Evolutionary conservation across 805 yeast genomes (phyloP).

Genomic region (Saccharomyces kudriavzevii): DNA sequence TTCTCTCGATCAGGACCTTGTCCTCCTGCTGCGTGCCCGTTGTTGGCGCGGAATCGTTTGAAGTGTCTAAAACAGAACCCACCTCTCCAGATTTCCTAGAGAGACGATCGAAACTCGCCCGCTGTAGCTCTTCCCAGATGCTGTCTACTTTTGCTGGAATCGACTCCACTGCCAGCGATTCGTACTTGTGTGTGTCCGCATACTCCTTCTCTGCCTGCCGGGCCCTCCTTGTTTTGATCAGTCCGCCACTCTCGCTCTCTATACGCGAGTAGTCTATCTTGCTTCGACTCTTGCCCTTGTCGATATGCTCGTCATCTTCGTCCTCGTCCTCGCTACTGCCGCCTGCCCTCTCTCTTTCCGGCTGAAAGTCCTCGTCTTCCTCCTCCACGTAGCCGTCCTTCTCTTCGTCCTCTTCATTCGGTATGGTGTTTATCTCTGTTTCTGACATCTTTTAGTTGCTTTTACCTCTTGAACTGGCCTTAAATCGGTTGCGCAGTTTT

Average conservation of each 20-base stretch:
- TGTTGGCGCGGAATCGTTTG: slow-evolving; percentile 4
- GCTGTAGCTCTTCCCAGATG: slow-evolving; percentile 49
- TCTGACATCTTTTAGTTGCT: background rate
- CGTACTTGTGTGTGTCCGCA: slow-evolving; percentile 26
- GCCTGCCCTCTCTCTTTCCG: slow-evolving; percentile 23
- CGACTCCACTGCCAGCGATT: slow-evolving; percentile 17
- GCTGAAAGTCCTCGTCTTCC: slow-evolving; percentile 35
- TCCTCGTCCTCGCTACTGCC: slow-evolving; percentile 28
- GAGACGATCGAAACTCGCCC: slow-evolving; percentile 24
- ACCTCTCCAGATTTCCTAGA: slow-evolving; percentile 12
- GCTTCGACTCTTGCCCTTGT: slow-evolving; percentile 24
- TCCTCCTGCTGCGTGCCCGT: slow-evolving; percentile 31
- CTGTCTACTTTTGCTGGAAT: slow-evolving; percentile 39
- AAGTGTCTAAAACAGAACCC: slow-evolving; percentile 18
- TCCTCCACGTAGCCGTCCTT: slow-evolving; percentile 28
- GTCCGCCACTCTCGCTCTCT: slow-evolving; percentile 52
- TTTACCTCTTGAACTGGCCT: background rate
- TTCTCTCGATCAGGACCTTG: slow-evolving; percentile 61
- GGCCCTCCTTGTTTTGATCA: slow-evolving; percentile 64
- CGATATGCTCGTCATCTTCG: slow-evolving; percentile 31
- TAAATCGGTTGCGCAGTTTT: background rate
- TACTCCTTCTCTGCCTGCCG: slow-evolving; percentile 36
- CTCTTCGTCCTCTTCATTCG: background rate
- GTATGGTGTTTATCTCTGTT: background rate
- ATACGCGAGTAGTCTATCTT: slow-evolving; percentile 39